A percentile compares a stretch with the other conserved stretches of the same genome.
These are phyloP conservation scores for Trypanosoma cruzi DNA, from an alignment of 208 protist genomes.

Conservation along the genomic window DNA sequence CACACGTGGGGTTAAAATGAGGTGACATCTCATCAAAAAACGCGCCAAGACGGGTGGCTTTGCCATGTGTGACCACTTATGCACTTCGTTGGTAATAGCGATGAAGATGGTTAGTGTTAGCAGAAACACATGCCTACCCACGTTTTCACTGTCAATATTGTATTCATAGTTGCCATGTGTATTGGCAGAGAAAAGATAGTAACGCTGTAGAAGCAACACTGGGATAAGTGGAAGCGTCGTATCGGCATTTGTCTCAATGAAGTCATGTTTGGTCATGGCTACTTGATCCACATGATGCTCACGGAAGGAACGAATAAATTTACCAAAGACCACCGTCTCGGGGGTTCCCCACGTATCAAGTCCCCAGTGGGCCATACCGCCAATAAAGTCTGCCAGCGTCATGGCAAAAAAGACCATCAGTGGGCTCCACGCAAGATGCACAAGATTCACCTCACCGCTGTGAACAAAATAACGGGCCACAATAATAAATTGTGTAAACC, in stretches of 20 bases:
- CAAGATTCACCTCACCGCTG: conserved; percentile 47
- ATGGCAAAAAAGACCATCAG: conserved; percentile 72
- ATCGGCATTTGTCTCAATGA: conserved; percentile 96
- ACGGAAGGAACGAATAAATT: conserved; percentile 95
- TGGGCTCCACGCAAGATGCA: conserved; percentile 76
- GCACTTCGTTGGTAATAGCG: conserved; percentile 93
- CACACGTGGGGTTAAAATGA: conserved; percentile 83
- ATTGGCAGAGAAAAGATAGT: conserved; percentile 38
- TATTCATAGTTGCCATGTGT: conserved; percentile 38
- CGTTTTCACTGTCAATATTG: conserved; percentile 64
- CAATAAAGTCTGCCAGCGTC: conserved; percentile 90
- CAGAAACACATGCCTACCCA: conserved; percentile 70
- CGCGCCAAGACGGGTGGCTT: conserved; percentile 61
- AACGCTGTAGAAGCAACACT: conserved; percentile 57
- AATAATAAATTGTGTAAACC: conserved; percentile 55
- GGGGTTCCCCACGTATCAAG: conserved; percentile 94
- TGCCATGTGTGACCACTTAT: conserved; percentile 94
- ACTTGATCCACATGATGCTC: conserved; percentile 94
- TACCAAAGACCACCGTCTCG: conserved; percentile 88
- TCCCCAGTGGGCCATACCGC: conserved; percentile 93
- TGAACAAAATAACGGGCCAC: conserved; percentile 78
- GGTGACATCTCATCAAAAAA: conserved; percentile 62
- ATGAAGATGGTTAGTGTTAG: conserved; percentile 81
- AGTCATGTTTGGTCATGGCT: conserved; percentile 94
- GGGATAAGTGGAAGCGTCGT: conserved; percentile 90